Evolutionary conservation across 495 filamentous ascomycete genomes (phyloP), one percentile per base, ranked within the genome.

Genomic region (Xeromyces bisporus): DNA sequence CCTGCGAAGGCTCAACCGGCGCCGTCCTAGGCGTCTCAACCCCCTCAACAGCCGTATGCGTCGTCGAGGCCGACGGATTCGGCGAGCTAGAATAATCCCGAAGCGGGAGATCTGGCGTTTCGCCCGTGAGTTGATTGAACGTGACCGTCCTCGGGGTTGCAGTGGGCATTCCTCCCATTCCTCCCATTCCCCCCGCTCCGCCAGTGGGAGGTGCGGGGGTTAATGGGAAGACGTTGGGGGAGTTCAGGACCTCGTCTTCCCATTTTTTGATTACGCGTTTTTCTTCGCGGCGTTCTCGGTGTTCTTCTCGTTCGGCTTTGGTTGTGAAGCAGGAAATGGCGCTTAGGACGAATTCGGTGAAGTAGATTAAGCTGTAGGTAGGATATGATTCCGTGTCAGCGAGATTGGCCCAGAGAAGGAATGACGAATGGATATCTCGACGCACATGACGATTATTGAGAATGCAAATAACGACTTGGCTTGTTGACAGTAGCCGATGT

Each of bases 381-480:
- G n/a, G n/a, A n/a, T n/a, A n/a, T n/a, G n/a, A n/a, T n/a, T n/a
- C n/a, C n/a, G n/a, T n/a, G n/a, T n/a, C n/a, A n/a, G n/a, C n/a
- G n/a, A n/a, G n/a, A n/a, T n/a, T n/a, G n/a, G n/a, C n/a, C n/a
- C n/a, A n/a, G n/a, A n/a, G n/a, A n/a, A n/a, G n/a, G n/a, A n/a
- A n/a, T n/a, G n/a, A n/a, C n/a, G n/a, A n/a, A n/a, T n/a, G n/a
- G n/a, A n/a, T n/a, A n/a, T n/a, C n/a, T n/a, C n/a, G 28, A 60
- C 80, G 51, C 59, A 91, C 83, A 77, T 52, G 56, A 87, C 67
- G 32, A 80, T 50, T 10, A 80, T 51, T 4, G 74, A 75, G 3
- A 75, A 63, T 5, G 71, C 79, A 46, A 87, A 91, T 2, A 73
- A 53, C 12, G 65, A 64, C 49, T 91, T 82, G 15, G 84, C 80